Base-by-base conservation (phyloP, 179 eudicot genomes). In the Silene vulgaris region DNA sequence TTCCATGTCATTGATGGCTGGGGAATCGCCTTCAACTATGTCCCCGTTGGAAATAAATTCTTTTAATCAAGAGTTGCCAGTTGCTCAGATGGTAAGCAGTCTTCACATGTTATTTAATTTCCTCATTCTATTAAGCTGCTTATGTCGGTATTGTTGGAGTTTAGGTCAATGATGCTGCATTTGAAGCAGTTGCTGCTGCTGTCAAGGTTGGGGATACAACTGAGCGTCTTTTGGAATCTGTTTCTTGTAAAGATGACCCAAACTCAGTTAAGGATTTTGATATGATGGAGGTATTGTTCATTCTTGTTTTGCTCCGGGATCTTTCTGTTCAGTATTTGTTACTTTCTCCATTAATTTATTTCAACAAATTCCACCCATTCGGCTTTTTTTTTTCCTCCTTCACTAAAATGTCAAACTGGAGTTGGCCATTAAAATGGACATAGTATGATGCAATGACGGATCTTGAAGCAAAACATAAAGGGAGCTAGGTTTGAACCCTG, bases 281-380 rank as follows among this genome's bases (percentile, higher is more conserved):
- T 72, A 74, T 83, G 82, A 74, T 79, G 45, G 87, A 84, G 90
- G 98, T 93, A 81, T 79, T 80, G 35, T 69, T 30, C 17, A 5
- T 52, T 29, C 23, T 26, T 28, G 17, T 16, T 14, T 26, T 72
- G 63, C 37, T 48, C 17, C 28, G 17, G 0, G 32, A 8, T 43
- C 71, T 67, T 17, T 7, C 12, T 5, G 37, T 70, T 52, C 21
- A 52, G 74, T 72, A 72, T 6, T 28, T 52, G 64, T 70, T 45
- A 45, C 13, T 40, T 40, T 40, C 48, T 45, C 13, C 14, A 45
- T 45, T 45, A 45, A 45, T 45, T 45, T 45, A 45, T 45, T 45
- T 45, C 52, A 45, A 45, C 14, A 13, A 45, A 45, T 45, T 45
- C 52, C 52, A 11, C 14, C 14, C 52, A 11, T 45, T 45, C 8